Base-by-base conservation (phyloP, 106 monocot species). In the Dendrobium catenatum region DNA sequence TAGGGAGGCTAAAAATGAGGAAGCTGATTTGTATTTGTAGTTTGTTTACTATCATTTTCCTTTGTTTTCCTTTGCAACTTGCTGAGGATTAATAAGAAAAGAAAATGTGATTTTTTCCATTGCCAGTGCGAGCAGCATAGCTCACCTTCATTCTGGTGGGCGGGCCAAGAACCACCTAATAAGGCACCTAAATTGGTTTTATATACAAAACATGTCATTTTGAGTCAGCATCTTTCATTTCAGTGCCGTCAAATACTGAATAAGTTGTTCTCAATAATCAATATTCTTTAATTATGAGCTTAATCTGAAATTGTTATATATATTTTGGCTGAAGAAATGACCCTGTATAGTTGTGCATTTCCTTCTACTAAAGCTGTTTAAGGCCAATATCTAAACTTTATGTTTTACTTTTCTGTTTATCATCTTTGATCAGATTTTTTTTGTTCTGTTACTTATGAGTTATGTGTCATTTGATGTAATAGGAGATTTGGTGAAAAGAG, bases 401-500 rank as follows among this genome's bases (percentile, higher is more conserved):
- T 41, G 18, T 72, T 5, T 19, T 43, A 58, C 10, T 75, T 33
- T 64, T 55, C 31, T 51, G 67, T 24, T 13, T 77, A 51, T 43
- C 33, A 59, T 55, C 4, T 70, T n/a, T 37, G 26, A 72, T 55
- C 42, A 51, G 51, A 13, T 9, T 19, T 61, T 61, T n/a, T 2
- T 61, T 54, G 3, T 61, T 61, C 61, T 19, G 20, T 61, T 61
- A 22, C n/a, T 61, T 6, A 61, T n/a, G 61, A 61, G 3, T 61
- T 6, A 61, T n/a, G 61, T 22, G 3, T 61, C n/a, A 9, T 37
- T 27, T 42, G 10, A 31, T 70, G 26, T 70, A 29, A 70, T 31
- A 70, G 70, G 26, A 70, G 33, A 70, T 13, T 70, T 70, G 70
- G 70, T 33, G 70, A 85, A 46, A 87, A 86, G 3, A 85, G 83